These are phyloP conservation scores for Claviceps pazoutovae DNA, from an alignment of 2,329 filamentous ascomycete species.

Conservation along the genomic window DNA sequence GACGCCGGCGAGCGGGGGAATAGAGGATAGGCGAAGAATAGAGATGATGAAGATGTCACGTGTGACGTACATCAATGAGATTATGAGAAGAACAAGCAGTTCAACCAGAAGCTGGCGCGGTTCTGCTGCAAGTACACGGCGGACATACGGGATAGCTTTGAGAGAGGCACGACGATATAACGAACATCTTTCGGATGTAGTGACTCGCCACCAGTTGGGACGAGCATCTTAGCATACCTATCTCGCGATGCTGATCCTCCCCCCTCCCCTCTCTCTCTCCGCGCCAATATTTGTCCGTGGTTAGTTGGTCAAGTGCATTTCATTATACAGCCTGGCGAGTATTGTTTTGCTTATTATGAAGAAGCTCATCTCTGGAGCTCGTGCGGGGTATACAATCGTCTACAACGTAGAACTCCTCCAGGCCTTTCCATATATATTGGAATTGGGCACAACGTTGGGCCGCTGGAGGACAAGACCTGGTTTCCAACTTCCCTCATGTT, in stretches of 20 bases:
- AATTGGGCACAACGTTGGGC: too few species aligned
- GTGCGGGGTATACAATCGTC: background rate
- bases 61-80: conserved; percentile 84
- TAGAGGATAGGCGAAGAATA: conserved; percentile 60
- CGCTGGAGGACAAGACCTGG: too few species aligned
- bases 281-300: too few species aligned
- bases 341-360: background rate
- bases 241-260: background rate
- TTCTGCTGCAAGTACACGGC: conserved; percentile 99
- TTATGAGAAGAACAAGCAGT: conserved; percentile 94
- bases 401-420: conserved; percentile 89
- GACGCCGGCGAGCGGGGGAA: conserved; percentile 64
- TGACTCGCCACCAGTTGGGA: background rate
- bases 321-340: conserved; percentile 20
- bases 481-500: too few species aligned
- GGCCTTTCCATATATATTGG: conserved; percentile 30
- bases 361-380: background rate
- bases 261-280: background rate
- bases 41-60: conserved; percentile 82
- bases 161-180: conserved; percentile 89
- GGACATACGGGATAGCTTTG: conserved; percentile 94
- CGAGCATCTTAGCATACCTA: too few species aligned
- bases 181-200: background rate
- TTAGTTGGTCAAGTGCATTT: background rate
- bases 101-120: conserved; percentile 89